Percentiles rank a stretch among this genome's conserved stretches.
These are phyloP conservation scores for Podosphaera xanthii DNA, from an alignment of 2,329 filamentous ascomycete genomes.

Conservation along the genomic window DNA sequence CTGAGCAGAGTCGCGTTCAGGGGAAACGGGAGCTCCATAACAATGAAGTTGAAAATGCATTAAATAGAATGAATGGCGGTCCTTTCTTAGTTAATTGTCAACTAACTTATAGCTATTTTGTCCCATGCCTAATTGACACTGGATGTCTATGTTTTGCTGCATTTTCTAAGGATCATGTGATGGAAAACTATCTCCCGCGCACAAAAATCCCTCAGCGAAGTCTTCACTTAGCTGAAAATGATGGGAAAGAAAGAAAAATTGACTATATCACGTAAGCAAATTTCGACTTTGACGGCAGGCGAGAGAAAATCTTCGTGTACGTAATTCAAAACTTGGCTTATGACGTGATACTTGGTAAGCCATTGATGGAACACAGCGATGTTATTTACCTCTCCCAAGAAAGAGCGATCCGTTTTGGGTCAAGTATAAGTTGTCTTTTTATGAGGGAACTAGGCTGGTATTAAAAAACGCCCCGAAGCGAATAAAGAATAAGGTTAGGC, in stretches of 20 bases:
- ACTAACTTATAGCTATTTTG: not conserved
- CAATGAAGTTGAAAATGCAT: not conserved
- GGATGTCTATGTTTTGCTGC: not conserved
- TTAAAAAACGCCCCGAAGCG: not conserved
- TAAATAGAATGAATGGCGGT: not conserved
- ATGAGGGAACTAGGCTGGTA: not conserved
- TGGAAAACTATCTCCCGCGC: not conserved
- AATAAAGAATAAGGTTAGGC: not conserved
- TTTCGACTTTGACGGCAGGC: not conserved
- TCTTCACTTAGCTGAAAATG: slow-evolving; percentile 56
- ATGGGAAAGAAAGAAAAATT: not conserved
- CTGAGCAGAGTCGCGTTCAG: not conserved
- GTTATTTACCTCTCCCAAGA: too few relatives aligned
- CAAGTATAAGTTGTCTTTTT: not conserved
- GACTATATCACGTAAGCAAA: not conserved
- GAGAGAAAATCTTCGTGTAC: too few relatives aligned
- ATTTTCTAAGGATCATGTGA: not conserved
- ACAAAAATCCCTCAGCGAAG: slow-evolving; percentile 60
- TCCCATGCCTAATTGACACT: not conserved
- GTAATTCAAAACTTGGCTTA: too few relatives aligned
- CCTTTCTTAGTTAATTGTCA: not conserved
- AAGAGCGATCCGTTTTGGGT: not conserved
- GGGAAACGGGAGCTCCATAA: not conserved
- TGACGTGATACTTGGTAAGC: too few relatives aligned
- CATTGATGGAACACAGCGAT: too few relatives aligned